Base-by-base conservation (phyloP, 2,329 filamentous ascomycete species). In the Tolypocladium pustulatum region DNA sequence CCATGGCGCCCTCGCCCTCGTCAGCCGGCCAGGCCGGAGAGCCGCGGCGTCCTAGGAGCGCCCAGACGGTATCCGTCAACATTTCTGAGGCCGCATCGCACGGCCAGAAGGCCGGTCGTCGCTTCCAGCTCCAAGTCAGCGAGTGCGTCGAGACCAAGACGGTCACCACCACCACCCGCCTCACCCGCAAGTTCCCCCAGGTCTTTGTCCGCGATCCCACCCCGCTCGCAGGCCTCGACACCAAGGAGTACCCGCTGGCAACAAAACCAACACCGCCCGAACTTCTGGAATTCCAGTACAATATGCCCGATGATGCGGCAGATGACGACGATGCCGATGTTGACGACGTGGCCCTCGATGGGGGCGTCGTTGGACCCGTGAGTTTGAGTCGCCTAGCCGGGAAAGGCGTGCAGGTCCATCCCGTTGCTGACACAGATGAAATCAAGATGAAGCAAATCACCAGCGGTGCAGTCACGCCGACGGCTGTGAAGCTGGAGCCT, bases 141-240 rank as follows among this genome's bases (percentile, higher is more conserved):
- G 83, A 87, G 66, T 86, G 83, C 64, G 81, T 87, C 67, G 84
- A 87, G 73, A 87, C 84, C 20, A 86, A 84, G 71, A 87, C 83
- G 13, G 85, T 96, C 62, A 96, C 92, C 1, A 97, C 93, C 0
- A 97, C 92, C 0, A 97, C 91, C 0, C 96, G 91, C 0, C 95
- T 92, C 1, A 90, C 91, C 63, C 86, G 72, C 80, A 90, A 73
- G 73, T 95, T 94, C 64, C 92, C 93, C 54, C 91, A 91, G n/a
- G 78, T 97, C 59, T 79, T 90, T 58, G 84, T 96, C 64, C 86
- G 85, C 63, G 83, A 89, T 60, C 88, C 90, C 30, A 83, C 84
- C 57, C 83, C 85, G 56, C 80, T 91, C 38, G 78, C 82, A 60
- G 81, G 86, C 57, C 83, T 96, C 59, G 91, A 97, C 72, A 81